A percentile compares a stretch with the other conserved stretches of the same genome.
These are phyloP conservation scores for Kodamaea sagamina DNA, from an alignment of 805 yeast genomes.

Conservation along the genomic window DNA sequence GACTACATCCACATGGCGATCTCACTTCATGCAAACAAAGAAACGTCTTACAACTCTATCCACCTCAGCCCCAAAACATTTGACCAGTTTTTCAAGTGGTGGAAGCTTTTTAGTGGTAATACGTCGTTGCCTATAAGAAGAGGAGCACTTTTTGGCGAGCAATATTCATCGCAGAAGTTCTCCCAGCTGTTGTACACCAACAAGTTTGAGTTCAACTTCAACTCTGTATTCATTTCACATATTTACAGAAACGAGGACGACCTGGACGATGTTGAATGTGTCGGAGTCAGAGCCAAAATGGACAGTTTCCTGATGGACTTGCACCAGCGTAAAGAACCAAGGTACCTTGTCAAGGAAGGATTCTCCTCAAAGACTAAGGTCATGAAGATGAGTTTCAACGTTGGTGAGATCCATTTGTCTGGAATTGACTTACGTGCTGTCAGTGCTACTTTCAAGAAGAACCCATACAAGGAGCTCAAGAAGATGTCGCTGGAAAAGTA, in stretches of 20 bases:
- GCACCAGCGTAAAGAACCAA: constrained; percentile 43
- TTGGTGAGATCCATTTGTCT: constrained; percentile 60
- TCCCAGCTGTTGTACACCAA: constrained; percentile 74
- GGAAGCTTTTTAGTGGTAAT: constrained; percentile 79
- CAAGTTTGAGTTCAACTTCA: constrained; percentile 72
- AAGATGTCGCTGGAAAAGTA: constrained; percentile 19
- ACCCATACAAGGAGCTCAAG: constrained; percentile 7
- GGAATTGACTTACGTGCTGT: constrained; percentile 63
- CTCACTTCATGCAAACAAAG: constrained; percentile 38
- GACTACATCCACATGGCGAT: constrained; percentile 44
- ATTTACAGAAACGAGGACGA: constrained; percentile 54
- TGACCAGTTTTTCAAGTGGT: constrained; percentile 76
- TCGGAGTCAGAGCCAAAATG: constrained; percentile 63
- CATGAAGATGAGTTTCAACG: constrained; percentile 59
- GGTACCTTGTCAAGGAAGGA: constrained; percentile 41
- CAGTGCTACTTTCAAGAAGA: constrained; percentile 45
- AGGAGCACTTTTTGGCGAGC: constrained; percentile 68
- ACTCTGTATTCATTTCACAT: constrained; percentile 76
- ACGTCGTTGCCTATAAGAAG: constrained; percentile 75
- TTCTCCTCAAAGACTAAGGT: constrained; percentile 49
- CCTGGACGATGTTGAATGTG: constrained; percentile 49
- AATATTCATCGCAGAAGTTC: constrained; percentile 61
- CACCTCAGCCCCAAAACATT: constrained; percentile 75
- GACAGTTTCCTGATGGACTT: constrained; percentile 40
- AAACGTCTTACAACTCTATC: constrained; percentile 60